These are phyloP conservation scores for Candida suzukii DNA, from an alignment of 805 yeast species.

Conservation along the genomic window DNA sequence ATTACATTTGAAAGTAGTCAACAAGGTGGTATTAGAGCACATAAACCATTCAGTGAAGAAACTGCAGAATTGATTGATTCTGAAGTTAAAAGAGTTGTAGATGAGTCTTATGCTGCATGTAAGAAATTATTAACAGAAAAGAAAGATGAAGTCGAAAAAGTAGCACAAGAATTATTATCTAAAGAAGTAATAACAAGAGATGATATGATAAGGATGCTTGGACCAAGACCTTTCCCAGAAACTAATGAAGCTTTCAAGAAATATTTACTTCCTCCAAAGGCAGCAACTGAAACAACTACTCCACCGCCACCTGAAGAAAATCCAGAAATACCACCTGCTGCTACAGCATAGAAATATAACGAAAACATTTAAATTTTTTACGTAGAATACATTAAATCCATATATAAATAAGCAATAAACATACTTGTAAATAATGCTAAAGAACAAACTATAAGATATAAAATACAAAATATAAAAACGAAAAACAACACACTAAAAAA, in stretches of 20 bases:
- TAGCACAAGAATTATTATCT: constrained; percentile 78
- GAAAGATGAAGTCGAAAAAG: constrained; percentile 67
- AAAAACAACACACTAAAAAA: no score
- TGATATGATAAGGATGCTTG: constrained; percentile 84
- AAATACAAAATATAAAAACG: no score
- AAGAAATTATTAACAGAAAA: constrained; percentile 60
- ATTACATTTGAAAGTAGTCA: constrained; percentile 66
- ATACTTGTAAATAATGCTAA: no score
- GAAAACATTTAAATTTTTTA: neutral
- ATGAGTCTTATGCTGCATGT: constrained; percentile 70
- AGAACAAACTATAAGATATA: no score
- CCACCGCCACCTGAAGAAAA: neutral
- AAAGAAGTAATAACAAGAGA: constrained; percentile 92
- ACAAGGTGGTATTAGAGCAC: constrained; percentile 42
- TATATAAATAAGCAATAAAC: no score
- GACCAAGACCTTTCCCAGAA: constrained; percentile 89
- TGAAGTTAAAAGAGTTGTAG: constrained; percentile 75
- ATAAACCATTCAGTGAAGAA: constrained; percentile 82
- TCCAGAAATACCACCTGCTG: neutral
- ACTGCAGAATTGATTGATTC: constrained; percentile 76
- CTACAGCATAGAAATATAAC: neutral
- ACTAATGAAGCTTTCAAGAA: constrained; percentile 87
- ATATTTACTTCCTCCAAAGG: constrained; percentile 30
- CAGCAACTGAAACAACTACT: constrained; percentile 3
- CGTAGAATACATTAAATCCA: no score